phyloP scores from a whole-genome alignment of 1,284 basidiomycete genomes.

The Rhodotorula sp. region DNA sequence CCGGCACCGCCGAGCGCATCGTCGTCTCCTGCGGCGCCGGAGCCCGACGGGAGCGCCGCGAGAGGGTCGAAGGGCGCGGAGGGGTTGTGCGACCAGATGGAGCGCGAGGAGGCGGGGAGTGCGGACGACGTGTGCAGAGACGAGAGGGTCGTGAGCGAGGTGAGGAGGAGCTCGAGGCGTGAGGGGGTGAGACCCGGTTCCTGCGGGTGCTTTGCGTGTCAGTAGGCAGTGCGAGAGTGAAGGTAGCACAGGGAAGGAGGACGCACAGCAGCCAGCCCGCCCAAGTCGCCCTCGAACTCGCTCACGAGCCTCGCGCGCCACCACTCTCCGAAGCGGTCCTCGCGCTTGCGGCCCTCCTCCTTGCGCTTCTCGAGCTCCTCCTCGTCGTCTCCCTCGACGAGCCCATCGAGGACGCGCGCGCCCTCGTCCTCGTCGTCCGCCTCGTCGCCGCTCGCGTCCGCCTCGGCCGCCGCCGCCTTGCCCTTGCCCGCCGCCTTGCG shows the following conservation, averaged over 20 bases:
- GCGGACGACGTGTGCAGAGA: conserved; percentile 38
- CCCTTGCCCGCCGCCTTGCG: not conserved
- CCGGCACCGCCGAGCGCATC: not conserved
- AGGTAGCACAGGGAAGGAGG: not conserved
- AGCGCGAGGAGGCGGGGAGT: conserved; percentile 14
- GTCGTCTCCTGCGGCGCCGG: not conserved
- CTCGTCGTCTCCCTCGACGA: conserved; percentile 23
- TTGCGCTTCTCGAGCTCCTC: not conserved
- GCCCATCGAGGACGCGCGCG: conserved; percentile 20
- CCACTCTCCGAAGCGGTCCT: conserved; percentile 38
- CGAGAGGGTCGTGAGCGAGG: conserved; percentile 40
- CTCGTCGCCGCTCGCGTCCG: not conserved
- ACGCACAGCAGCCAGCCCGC: conserved; percentile 38
- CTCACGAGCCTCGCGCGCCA: conserved; percentile 37
- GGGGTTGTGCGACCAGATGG: conserved; percentile 40
- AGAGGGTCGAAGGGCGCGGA: conserved; percentile 36
- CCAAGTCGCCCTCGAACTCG: conserved; percentile 40
- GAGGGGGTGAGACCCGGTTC: conserved; percentile 39
- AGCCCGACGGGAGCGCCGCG: conserved; percentile 13
- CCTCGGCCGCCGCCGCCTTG: not conserved
- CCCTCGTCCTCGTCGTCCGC: not conserved
- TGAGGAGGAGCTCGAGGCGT: conserved; percentile 37
- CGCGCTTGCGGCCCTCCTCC: conserved; percentile 6
- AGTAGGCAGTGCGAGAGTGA: not conserved
- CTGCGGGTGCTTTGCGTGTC: not conserved